phyloP scores from a whole-genome alignment of 441 rosid species.

The Populus hybrid region DNA sequence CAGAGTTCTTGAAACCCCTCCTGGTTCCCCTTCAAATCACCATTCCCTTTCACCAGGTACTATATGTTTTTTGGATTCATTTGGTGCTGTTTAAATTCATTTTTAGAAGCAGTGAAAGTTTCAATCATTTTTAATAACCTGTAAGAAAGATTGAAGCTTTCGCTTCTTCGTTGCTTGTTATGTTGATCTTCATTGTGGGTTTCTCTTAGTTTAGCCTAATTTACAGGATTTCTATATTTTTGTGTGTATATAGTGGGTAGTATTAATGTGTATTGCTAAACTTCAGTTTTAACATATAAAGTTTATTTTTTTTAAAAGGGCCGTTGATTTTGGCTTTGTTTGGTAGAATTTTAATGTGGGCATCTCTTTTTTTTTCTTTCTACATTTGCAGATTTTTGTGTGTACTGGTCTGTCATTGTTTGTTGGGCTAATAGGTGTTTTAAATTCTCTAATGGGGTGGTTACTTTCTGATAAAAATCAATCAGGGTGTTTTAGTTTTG shows the following conservation, averaged over 20 bases:
- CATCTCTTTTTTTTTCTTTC: not conserved
- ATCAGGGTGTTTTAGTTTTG: not conserved
- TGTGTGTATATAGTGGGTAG: too few relatives aligned
- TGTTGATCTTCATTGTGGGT: conserved; percentile 1
- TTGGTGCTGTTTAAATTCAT: not conserved
- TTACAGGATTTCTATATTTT: not conserved
- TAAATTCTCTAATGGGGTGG: not conserved
- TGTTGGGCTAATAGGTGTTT: not conserved
- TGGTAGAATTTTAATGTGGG: not conserved
- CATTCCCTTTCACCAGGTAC: conserved; percentile 48
- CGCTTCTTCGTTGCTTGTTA: not conserved
- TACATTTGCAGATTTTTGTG: not conserved
- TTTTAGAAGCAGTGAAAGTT: too few relatives aligned
- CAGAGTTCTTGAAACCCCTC: conserved; percentile 83
- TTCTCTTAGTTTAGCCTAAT: conserved; percentile 6
- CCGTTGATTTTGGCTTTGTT: not conserved
- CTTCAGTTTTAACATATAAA: too few relatives aligned
- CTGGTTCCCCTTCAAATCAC: conserved; percentile 60
- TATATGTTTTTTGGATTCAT: not conserved
- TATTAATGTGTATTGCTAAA: not conserved
- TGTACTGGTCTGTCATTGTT: not conserved
- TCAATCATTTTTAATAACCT: too few relatives aligned
- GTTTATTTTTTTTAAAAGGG: not conserved
- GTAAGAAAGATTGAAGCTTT: not conserved
- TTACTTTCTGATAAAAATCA: not conserved